Conservation (phyloP, 176 grass and related monocot species). For the Zoysia pacifica region DNA sequence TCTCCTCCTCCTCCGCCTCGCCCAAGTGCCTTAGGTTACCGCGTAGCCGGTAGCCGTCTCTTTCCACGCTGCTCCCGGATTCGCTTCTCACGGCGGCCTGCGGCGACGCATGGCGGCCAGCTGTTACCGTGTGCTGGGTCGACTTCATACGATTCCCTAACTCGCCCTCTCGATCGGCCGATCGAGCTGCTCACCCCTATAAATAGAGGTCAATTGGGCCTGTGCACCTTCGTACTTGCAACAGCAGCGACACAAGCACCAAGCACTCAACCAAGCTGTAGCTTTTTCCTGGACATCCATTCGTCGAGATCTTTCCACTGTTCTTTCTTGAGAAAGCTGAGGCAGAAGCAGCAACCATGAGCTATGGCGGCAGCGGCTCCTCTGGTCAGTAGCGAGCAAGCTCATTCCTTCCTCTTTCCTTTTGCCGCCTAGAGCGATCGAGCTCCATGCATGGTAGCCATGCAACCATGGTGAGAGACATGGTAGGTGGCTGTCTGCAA, state of each 20-base stretch:
- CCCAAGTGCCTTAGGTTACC: neutral
- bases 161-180: neutral
- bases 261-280: neutral
- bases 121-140: constrained; percentile 33
- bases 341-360: constrained; percentile 39
- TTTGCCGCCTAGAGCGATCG: neutral
- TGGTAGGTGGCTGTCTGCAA: too few relatives aligned
- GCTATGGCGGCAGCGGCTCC: constrained; percentile 68
- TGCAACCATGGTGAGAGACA: neutral
- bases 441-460: neutral
- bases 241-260: neutral
- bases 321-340: neutral
- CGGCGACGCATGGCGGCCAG: constrained; percentile 50
- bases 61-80: constrained; percentile 29
- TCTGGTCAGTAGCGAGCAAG: constrained; percentile 40
- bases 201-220: constrained; percentile 58
- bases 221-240: constrained; percentile 48
- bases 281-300: neutral
- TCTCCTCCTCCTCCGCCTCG: neutral
- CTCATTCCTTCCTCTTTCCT: neutral
- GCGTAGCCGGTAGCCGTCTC: neutral
- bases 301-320: neutral
- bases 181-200: constrained; percentile 31
- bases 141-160: constrained; percentile 30
- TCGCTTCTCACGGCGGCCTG: constrained; percentile 25